A percentile compares a stretch with the other conserved stretches of the same genome.
Conservation (phyloP, 169 alveolate species). For the Plasmodium berghei region DNA sequence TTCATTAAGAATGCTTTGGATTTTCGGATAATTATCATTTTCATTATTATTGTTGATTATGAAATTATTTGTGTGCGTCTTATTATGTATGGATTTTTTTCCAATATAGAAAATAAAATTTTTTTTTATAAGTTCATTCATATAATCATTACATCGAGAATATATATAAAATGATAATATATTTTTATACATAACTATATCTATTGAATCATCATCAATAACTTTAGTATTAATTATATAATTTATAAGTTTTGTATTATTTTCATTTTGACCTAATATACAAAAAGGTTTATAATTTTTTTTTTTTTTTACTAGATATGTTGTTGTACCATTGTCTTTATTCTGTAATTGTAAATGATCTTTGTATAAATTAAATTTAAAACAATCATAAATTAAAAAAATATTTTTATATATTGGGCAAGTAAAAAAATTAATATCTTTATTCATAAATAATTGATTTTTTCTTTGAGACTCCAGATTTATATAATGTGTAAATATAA, state of each 20-base stretch:
- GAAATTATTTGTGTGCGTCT: too few relatives aligned
- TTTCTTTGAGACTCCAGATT: constrained; percentile 51
- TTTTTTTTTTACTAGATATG: constrained; percentile 18
- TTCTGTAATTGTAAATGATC: neutral
- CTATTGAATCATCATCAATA: constrained; percentile 16
- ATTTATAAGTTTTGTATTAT: constrained; percentile 5
- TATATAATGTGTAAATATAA: constrained; percentile 54
- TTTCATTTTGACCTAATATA: constrained; percentile 2
- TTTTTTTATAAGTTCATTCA: constrained; percentile 22
- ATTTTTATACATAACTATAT: neutral
- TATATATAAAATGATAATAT: constrained; percentile 30
- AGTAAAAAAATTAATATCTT: constrained; percentile 35
- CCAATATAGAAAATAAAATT: constrained; percentile 18
- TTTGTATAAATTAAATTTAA: constrained; percentile 12
- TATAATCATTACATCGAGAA: constrained; percentile 27
- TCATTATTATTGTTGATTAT: neutral
- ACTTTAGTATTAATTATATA: constrained; percentile 1
- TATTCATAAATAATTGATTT: constrained; percentile 44
- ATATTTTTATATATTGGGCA: constrained; percentile 44
- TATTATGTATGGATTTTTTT: neutral
- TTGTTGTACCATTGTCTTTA: constrained; percentile 4
- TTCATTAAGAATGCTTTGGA: neutral
- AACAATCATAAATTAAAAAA: constrained; percentile 63
- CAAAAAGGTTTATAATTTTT: constrained; percentile 19
- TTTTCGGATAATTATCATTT: neutral